Conservation (phyloP, 495 filamentous ascomycete species). For the Rhizodiscina lignyota region DNA sequence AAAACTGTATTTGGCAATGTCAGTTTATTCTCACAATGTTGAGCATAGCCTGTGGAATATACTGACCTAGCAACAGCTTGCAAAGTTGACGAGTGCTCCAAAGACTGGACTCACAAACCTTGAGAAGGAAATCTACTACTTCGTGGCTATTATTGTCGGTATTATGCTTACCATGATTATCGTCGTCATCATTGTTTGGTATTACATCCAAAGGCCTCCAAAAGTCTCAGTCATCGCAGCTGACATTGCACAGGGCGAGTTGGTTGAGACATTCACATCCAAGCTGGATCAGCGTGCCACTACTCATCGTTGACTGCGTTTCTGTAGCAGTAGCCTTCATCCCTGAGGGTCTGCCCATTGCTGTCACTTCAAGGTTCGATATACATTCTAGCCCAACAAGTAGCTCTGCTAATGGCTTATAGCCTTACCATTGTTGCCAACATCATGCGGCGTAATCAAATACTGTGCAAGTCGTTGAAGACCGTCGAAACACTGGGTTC, state of each 20-base stretch:
- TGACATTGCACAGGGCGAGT: constrained; percentile 39
- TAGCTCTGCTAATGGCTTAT: constrained; percentile 22
- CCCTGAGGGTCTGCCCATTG: constrained; percentile 54
- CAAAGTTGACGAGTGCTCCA: constrained; percentile 45
- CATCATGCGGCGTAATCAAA: constrained; percentile 44
- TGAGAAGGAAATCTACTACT: constrained; percentile 49
- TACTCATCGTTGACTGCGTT: constrained; percentile 49
- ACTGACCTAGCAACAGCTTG: constrained; percentile 28
- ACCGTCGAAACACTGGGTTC: constrained; percentile 55
- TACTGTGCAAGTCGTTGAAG: constrained; percentile 48
- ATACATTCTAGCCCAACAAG: not conserved
- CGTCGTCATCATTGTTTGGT: constrained; percentile 43
- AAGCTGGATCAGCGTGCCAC: constrained; percentile 49
- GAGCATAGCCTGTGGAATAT: not conserved
- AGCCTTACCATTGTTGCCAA: constrained; percentile 42
- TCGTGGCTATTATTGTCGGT: constrained; percentile 44
- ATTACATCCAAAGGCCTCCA: no score
- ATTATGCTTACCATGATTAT: constrained; percentile 38
- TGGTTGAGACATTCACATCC: constrained; percentile 45
- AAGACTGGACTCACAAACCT: constrained; percentile 45
- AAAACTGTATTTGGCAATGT: constrained; percentile 48
- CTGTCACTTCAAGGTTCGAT: constrained; percentile 18
- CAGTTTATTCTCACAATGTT: no score
- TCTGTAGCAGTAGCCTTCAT: constrained; percentile 58
- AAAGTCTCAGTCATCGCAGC: no score